These are phyloP conservation scores for Pistacia integerrima DNA, from an alignment of 345 rosid species.

Conservation along the genomic window DNA sequence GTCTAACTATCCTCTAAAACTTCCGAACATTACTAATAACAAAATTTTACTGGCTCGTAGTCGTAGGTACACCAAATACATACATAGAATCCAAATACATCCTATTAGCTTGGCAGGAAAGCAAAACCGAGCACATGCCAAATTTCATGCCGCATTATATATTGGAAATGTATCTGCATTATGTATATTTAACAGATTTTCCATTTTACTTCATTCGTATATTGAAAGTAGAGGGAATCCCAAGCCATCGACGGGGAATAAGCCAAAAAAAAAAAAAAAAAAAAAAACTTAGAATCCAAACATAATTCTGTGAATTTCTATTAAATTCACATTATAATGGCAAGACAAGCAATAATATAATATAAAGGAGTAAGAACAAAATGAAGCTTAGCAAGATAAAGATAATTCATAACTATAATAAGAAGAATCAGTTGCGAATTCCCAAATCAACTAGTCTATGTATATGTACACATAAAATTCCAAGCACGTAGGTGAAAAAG, in stretches of 20 bases:
- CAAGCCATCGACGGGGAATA: too few species aligned
- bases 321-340: background rate
- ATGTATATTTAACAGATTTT: too few species aligned
- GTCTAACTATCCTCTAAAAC: background rate
- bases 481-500: background rate
- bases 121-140: background rate
- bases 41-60: background rate
- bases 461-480: background rate
- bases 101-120: background rate
- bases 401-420: background rate
- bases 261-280: too few species aligned
- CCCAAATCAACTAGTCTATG: background rate
- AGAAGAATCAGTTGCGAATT: background rate
- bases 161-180: too few species aligned
- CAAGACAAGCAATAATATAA: background rate
- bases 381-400: too few species aligned
- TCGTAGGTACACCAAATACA: background rate
- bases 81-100: background rate
- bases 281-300: too few species aligned
- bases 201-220: too few species aligned
- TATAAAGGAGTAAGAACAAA: background rate
- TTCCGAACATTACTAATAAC: background rate
- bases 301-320: background rate
- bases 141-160: too few species aligned
- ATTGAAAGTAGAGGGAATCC: too few species aligned